Evolutionary conservation across 2,329 filamentous ascomycete genomes (phyloP).

Genomic region (Hymenoscyphus repandus): DNA sequence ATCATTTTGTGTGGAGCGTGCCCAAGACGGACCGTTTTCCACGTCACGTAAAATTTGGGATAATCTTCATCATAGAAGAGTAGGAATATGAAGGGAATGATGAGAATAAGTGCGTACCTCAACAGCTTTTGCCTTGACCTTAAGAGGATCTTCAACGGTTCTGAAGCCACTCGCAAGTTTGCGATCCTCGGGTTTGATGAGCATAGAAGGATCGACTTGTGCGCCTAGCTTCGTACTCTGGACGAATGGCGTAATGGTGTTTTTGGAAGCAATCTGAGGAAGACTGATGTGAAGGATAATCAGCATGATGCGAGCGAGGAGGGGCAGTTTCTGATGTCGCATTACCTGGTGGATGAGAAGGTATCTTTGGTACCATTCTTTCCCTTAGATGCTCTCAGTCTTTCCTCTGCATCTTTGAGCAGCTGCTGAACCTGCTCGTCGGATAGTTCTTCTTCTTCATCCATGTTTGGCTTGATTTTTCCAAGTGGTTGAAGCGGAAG

Average conservation of each 20-base stretch:
- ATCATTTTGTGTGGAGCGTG: conserved; percentile 64
- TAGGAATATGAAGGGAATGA: not conserved
- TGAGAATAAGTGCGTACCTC: conserved; percentile 42
- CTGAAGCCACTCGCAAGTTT: conserved; percentile 43
- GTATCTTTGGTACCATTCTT: conserved; percentile 17
- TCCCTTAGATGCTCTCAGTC: conserved; percentile 40
- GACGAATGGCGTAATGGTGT: conserved; percentile 46
- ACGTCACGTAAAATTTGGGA: conserved; percentile 68
- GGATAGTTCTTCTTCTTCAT: conserved; percentile 42
- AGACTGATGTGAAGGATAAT: conserved; percentile 16
- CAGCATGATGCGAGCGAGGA: conserved; percentile 6
- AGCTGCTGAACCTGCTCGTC: conserved; percentile 61
- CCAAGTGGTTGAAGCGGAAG: not conserved
- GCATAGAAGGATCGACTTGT: conserved; percentile 44
- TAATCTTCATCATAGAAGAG: conserved; percentile 68
- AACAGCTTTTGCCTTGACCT: conserved; percentile 39
- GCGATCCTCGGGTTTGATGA: conserved; percentile 43
- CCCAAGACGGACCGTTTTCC: conserved; percentile 74
- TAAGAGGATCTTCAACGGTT: conserved; percentile 48
- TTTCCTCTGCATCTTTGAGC: conserved; percentile 56
- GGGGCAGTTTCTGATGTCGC: not conserved
- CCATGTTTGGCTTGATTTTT: conserved; percentile 11
- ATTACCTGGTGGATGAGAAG: conserved; percentile 15
- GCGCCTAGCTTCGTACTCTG: conserved; percentile 47
- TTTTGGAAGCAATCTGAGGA: conserved; percentile 15